phyloP scores from a whole-genome alignment of 352 stramenopile genomes.

The Phytopythium sindhum region DNA sequence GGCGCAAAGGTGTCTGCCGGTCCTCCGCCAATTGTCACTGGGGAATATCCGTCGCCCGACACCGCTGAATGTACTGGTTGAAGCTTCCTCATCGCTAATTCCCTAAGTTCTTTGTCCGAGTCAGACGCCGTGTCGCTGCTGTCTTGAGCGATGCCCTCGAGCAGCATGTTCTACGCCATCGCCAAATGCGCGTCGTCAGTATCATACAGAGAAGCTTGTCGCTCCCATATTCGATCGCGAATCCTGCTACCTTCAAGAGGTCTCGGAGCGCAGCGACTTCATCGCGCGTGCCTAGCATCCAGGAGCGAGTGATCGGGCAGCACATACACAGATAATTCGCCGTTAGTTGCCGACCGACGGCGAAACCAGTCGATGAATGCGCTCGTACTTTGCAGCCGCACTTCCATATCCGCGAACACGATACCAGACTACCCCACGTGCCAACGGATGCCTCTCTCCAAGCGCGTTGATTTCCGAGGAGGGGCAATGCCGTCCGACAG shows the following conservation, averaged over 20 bases:
- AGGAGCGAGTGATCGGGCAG: neutral
- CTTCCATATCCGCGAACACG: neutral
- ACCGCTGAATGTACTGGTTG: neutral
- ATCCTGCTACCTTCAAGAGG: slow-evolving; percentile 34
- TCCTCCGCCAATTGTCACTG: neutral
- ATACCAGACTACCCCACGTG: neutral
- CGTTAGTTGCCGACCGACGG: neutral
- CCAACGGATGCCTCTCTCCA: neutral
- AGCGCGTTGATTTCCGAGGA: neutral
- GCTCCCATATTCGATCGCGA: neutral
- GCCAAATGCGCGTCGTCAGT: neutral
- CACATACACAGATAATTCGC: neutral
- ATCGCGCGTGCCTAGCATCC: slow-evolving; percentile 37
- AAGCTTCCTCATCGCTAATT: neutral
- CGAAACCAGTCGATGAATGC: neutral
- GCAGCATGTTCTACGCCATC: slow-evolving; percentile 5
- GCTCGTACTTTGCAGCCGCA: neutral
- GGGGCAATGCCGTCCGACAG: neutral
- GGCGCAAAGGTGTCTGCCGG: too few species aligned
- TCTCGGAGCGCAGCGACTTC: slow-evolving; percentile 58
- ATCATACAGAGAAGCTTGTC: too few species aligned
- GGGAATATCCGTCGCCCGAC: slow-evolving; percentile 5
- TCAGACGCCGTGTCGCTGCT: neutral
- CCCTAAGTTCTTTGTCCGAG: neutral
- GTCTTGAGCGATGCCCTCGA: neutral